Evolutionary conservation across 306 rosid genomes (phyloP), one percentile per base, ranked within the genome.

Genomic region (Quercus aquifolioides): DNA sequence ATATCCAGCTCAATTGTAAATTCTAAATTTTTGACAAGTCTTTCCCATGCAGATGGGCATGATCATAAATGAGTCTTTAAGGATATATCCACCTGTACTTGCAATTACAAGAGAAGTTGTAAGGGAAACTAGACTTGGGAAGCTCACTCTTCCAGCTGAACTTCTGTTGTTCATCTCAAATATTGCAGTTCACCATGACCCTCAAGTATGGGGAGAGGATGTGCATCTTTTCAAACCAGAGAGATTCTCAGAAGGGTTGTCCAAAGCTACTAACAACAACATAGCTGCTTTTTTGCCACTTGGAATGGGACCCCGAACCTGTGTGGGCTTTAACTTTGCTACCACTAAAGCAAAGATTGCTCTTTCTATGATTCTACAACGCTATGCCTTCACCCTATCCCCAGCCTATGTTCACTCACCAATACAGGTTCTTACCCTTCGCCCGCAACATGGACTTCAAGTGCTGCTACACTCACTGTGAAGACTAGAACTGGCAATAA

Each of bases 211-310:
- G 82, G 85, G 85, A 38, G 43, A 55, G 68, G 85, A 82, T 31
- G 85, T 43, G 60, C 41, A 82, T 15, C 43, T 19, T 5, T 82
- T 82, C 72, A 82, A 67, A 63, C 85, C 85, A 54, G 78, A 82
- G 71, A 21, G 82, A 35, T 82, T 82, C 71, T 65, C 79, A 2
- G 46, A 82, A 56, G 79, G 82, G 10, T 54, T 82, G 46, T 6
- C 76, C 15, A 72, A 55, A 15, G 82, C 85, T 17, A 73, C 79
- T 2, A 46, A 67, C 55, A 74, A 78, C 43, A 82, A 74, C 46
- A 11, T 41, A 6, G 79, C 52, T 21, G 72, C 79, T 15, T 78
- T 72, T 76, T 72, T 77, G 1, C 82, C 85, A 5, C 78, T 82
- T 15, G 82, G 82, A 13, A 55, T 55, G 35, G 85, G 79, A 51